phyloP scores from a whole-genome alignment of 1,284 basidiomycete species.

The Ustilago hordei region DNA sequence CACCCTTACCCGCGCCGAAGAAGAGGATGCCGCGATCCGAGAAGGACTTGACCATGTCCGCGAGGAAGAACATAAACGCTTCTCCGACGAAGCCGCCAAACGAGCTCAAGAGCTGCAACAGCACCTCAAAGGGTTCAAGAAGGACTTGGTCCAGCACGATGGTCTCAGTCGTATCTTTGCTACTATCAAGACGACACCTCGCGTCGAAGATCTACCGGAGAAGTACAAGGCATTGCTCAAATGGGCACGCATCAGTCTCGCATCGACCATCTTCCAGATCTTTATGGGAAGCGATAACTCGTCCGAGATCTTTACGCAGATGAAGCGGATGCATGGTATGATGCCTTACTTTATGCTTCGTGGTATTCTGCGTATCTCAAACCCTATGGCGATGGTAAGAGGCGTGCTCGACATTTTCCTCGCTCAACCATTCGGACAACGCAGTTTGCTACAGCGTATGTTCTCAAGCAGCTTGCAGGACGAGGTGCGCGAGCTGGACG shows the following conservation, averaged over 20 bases:
- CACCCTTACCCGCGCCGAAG: slow-evolving; percentile 78
- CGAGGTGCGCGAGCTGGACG: slow-evolving; percentile 84
- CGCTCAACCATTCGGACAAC: slow-evolving; percentile 95
- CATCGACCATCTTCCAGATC: slow-evolving; percentile 94
- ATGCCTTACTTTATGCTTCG: slow-evolving; percentile 99
- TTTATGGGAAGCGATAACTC: slow-evolving; percentile 93
- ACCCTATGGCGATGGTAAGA: slow-evolving; percentile 95
- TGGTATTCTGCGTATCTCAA: slow-evolving; percentile 89
- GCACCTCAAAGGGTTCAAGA: slow-evolving; percentile 87
- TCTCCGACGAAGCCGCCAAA: slow-evolving; percentile 85
- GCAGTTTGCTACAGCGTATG: slow-evolving; percentile 84
- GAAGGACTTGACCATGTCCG: slow-evolving; percentile 90
- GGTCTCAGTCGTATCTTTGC: slow-evolving; percentile 88
- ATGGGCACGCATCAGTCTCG: slow-evolving; percentile 89
- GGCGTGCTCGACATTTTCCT: slow-evolving; percentile 92
- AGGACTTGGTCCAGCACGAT: slow-evolving; percentile 80
- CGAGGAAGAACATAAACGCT: slow-evolving; percentile 86
- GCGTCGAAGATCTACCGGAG: slow-evolving; percentile 81
- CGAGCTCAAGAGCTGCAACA: slow-evolving; percentile 88
- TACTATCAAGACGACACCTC: slow-evolving; percentile 84
- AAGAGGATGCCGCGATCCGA: slow-evolving; percentile 81
- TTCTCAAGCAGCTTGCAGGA: slow-evolving; percentile 91
- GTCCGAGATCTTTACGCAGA: slow-evolving; percentile 84
- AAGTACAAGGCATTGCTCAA: slow-evolving; percentile 91
- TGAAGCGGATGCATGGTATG: slow-evolving; percentile 93